Evolutionary conservation across 129 eudicot species (phyloP).

Genomic region (Mikania micrantha): DNA sequence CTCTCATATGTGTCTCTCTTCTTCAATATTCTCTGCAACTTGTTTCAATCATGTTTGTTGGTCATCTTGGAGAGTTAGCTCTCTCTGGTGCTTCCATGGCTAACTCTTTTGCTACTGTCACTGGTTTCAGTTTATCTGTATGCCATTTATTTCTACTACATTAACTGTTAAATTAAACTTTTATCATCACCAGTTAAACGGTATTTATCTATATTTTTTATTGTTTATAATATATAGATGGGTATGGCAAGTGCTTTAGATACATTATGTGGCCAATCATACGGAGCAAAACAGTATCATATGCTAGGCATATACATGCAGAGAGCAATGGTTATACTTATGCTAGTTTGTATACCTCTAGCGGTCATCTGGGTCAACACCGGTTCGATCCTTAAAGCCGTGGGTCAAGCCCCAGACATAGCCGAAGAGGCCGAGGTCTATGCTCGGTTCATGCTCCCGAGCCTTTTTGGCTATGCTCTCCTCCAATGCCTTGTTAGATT

Average conservation of each 20-base stretch:
- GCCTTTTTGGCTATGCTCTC: constrained; percentile 58
- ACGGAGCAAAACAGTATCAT: constrained; percentile 84
- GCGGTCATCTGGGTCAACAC: constrained; percentile 67
- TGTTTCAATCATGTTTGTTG: constrained; percentile 75
- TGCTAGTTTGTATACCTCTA: constrained; percentile 48
- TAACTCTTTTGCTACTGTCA: constrained; percentile 68
- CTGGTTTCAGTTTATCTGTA: constrained; percentile 71
- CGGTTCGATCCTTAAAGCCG: constrained; percentile 42
- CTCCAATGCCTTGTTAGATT: constrained; percentile 66
- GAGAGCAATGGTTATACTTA: constrained; percentile 49
- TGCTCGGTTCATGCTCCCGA: constrained; percentile 62
- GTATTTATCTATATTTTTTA: no score
- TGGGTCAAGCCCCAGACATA: constrained; percentile 64
- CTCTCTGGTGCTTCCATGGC: constrained; percentile 89
- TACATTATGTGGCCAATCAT: constrained; percentile 85
- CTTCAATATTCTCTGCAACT: constrained; percentile 58
- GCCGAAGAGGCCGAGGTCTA: constrained; percentile 57
- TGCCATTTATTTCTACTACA: background rate
- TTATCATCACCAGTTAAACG: no score
- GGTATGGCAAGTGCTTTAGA: constrained; percentile 94
- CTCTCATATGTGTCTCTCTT: constrained; percentile 53
- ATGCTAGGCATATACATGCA: constrained; percentile 85
- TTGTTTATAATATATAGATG: constrained; percentile 57
- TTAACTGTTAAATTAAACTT: no score
- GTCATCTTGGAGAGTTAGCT: constrained; percentile 76